Percentiles rank a stretch among this genome's conserved stretches.
Conservation (phyloP, 768 basidiomycete species). For the Mycena albidolilacea region DNA sequence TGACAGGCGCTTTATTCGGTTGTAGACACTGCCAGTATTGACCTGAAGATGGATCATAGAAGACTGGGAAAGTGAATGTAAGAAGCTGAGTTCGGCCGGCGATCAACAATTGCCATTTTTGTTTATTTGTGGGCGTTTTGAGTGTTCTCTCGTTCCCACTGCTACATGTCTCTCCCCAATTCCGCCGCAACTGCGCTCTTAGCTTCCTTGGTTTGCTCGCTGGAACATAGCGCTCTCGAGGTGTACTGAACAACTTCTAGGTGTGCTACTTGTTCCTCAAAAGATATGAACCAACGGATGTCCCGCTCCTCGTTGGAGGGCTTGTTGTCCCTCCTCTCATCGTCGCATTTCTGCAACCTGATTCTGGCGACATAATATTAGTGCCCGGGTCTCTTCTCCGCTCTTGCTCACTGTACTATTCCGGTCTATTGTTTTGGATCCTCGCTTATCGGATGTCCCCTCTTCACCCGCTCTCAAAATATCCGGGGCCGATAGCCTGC, state of each 20-base stretch:
- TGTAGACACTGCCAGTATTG: too few species aligned
- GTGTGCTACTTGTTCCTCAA: not conserved
- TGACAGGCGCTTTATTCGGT: too few species aligned
- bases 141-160: not conserved
- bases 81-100: too few species aligned
- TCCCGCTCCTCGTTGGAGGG: not conserved
- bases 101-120: too few species aligned
- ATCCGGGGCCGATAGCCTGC: conserved; percentile 61
- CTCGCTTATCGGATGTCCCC: conserved; percentile 61
- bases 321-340: not conserved
- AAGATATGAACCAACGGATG: not conserved
- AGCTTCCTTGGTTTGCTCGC: not conserved
- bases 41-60: too few species aligned
- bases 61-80: too few species aligned
- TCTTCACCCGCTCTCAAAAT: conserved; percentile 61
- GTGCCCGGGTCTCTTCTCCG: not conserved
- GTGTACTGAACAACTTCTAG: not conserved
- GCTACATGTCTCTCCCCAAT: not conserved
- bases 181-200: not conserved
- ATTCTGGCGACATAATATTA: not conserved
- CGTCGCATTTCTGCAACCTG: not conserved
- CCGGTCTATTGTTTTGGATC: conserved; percentile 40
- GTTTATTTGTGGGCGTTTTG: too few species aligned
- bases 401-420: conserved; percentile 17
- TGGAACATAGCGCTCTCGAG: not conserved